These are phyloP conservation scores for Linnemannia zychae DNA, from an alignment of 192 early-diverging fungal species.

Conservation along the genomic window DNA sequence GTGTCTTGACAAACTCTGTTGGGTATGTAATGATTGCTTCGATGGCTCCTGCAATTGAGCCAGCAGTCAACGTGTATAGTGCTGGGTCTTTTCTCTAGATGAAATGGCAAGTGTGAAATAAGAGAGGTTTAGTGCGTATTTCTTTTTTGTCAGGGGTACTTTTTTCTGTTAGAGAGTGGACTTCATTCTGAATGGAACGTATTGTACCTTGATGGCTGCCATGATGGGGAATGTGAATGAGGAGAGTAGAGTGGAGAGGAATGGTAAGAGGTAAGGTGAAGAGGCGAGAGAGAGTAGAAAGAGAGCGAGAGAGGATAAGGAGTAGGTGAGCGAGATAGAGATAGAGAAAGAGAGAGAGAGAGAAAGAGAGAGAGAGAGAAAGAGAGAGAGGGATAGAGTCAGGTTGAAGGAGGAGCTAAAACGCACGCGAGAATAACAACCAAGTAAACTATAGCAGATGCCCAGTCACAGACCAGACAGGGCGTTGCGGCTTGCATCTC, in stretches of 20 bases:
- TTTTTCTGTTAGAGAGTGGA: background rate
- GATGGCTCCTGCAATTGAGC: constrained; percentile 89
- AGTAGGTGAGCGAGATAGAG: background rate
- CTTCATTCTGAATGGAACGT: background rate
- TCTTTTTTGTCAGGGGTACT: background rate
- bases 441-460: too few species aligned
- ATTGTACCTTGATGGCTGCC: constrained; percentile 15
- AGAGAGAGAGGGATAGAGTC: background rate
- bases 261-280: background rate
- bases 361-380: background rate
- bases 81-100: constrained; percentile 48
- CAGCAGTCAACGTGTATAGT: constrained; percentile 81
- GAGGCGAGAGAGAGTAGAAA: background rate
- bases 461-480: too few species aligned
- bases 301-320: background rate
- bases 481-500: too few species aligned
- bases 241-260: background rate
- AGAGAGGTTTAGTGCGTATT: background rate
- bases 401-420: too few species aligned
- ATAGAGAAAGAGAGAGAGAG: background rate
- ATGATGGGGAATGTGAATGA: background rate
- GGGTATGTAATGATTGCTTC: constrained; percentile 96
- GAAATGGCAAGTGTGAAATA: background rate
- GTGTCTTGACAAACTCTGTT: constrained; percentile 96
- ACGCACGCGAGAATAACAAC: too few species aligned